These are phyloP conservation scores for Evansstolkia leycettana DNA, from an alignment of 495 filamentous ascomycete genomes.

Conservation along the genomic window DNA sequence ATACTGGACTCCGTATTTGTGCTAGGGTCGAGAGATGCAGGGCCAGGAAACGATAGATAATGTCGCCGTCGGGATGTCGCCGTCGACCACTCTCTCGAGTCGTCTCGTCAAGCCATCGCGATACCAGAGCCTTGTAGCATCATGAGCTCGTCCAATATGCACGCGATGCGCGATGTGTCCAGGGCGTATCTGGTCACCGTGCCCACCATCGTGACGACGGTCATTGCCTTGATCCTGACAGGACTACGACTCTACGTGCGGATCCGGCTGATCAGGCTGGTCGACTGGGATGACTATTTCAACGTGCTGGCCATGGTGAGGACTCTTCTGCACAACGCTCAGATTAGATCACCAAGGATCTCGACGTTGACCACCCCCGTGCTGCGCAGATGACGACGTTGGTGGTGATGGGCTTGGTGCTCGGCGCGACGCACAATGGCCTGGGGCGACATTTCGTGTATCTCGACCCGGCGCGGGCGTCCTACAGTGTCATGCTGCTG, in stretches of 20 bases:
- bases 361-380: background rate
- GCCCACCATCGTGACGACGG: slow-evolving; percentile 5
- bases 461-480: no score
- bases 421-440: no score
- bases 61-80: no score
- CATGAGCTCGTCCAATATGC: background rate
- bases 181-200: slow-evolving; percentile 4
- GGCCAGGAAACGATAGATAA: no score
- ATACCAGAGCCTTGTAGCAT: no score
- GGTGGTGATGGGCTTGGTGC: slow-evolving; percentile 1
- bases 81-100: no score
- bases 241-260: slow-evolving; percentile 1
- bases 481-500: no score
- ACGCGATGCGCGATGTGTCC: slow-evolving; percentile 1
- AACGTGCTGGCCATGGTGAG: slow-evolving; percentile 4
- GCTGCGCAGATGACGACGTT: background rate
- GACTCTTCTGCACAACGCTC: background rate
- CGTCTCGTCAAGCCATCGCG: no score
- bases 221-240: slow-evolving; percentile 1
- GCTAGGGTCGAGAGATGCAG: no score
- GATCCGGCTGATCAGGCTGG: background rate
- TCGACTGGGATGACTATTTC: slow-evolving; percentile 6
- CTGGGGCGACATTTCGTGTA: no score
- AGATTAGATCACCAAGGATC: background rate
- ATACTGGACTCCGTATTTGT: no score